These are phyloP conservation scores for Chalaropsis thielavioides DNA, from an alignment of 2,329 filamentous ascomycete species.

Conservation along the genomic window DNA sequence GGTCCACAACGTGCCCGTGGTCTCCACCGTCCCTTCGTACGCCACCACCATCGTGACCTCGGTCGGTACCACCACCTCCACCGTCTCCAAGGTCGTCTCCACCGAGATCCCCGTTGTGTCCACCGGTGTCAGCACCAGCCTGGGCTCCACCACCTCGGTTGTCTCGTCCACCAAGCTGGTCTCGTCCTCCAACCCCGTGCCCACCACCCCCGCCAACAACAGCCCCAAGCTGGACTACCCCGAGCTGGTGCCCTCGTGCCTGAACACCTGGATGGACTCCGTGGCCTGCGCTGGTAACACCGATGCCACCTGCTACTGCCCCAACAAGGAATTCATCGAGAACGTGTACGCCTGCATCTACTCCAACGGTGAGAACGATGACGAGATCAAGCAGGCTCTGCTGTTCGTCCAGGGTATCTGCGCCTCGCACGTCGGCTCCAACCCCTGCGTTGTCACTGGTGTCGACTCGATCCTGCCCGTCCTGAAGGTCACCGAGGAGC, in stretches of 20 bases:
- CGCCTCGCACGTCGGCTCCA: constrained; percentile 54
- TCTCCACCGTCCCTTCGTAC: constrained; percentile 17
- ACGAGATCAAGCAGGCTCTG: constrained; percentile 55
- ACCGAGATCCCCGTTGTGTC: constrained; percentile 39
- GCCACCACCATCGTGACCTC: constrained; percentile 16
- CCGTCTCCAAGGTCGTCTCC: constrained; percentile 28
- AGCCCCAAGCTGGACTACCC: constrained; percentile 42
- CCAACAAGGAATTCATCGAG: constrained; percentile 57
- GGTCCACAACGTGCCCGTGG: constrained; percentile 22
- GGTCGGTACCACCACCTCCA: constrained; percentile 18
- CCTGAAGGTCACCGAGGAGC: constrained; percentile 33
- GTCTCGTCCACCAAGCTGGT: constrained; percentile 35
- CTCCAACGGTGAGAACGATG: constrained; percentile 53
- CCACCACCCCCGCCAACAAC: constrained; percentile 27
- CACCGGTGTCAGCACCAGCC: constrained; percentile 34
- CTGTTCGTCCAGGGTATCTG: constrained; percentile 87
- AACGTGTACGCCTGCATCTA: constrained; percentile 71
- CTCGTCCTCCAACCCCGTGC: constrained; percentile 25
- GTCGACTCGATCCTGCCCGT: constrained; percentile 51
- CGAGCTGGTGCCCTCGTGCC: constrained; percentile 64
- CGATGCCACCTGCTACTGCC: constrained; percentile 76
- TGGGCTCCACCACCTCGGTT: constrained; percentile 31
- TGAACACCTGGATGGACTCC: constrained; percentile 76
- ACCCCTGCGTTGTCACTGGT: constrained; percentile 74
- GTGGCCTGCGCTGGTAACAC: constrained; percentile 72